A percentile compares a stretch with the other conserved stretches of the same genome.
phyloP scores from a whole-genome alignment of 441 rosid genomes.

The Eutrema salsugineum region DNA sequence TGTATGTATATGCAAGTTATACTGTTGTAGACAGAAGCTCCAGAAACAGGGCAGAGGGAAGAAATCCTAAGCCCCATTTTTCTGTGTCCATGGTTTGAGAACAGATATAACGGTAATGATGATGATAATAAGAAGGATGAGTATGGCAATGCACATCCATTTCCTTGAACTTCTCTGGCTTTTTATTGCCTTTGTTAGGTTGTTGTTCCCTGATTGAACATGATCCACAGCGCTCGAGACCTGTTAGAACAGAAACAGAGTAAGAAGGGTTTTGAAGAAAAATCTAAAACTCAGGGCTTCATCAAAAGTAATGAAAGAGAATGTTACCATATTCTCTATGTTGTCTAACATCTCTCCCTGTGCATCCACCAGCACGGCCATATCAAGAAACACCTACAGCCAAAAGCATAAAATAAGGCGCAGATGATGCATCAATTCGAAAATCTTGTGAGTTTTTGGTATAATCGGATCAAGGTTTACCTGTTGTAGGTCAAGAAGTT shows the following conservation, averaged over 20 bases:
- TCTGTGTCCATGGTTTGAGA: conserved; percentile 76
- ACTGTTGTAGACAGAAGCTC: conserved; percentile 14
- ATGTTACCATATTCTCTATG: conserved; percentile 82
- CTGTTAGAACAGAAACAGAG: conserved; percentile 32
- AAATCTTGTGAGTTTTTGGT: not conserved
- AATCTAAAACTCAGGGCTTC: not conserved
- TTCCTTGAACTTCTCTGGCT: conserved; percentile 82
- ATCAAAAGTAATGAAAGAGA: conserved; percentile 2
- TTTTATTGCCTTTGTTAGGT: conserved; percentile 71
- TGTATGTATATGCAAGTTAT: conserved; percentile 17
- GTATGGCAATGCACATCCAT: conserved; percentile 89
- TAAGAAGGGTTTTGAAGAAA: not conserved
- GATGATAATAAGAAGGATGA: conserved; percentile 76
- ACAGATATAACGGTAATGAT: conserved; percentile 63
- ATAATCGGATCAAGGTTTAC: conserved; percentile 31
- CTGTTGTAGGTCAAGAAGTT: conserved; percentile 94
- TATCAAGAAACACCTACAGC: conserved; percentile 84
- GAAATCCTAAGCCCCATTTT: conserved; percentile 56
- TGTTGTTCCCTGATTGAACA: conserved; percentile 78
- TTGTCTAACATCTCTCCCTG: conserved; percentile 97
- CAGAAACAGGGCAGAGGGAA: conserved; percentile 12
- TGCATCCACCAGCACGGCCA: conserved; percentile 95
- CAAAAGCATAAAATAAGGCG: not conserved
- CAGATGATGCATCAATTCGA: not conserved
- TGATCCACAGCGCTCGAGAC: conserved; percentile 93